A percentile compares a stretch with the other conserved stretches of the same genome.
These are phyloP conservation scores for Rhodotorula sp. DNA, from an alignment of 1,284 basidiomycete genomes.

Conservation along the genomic window DNA sequence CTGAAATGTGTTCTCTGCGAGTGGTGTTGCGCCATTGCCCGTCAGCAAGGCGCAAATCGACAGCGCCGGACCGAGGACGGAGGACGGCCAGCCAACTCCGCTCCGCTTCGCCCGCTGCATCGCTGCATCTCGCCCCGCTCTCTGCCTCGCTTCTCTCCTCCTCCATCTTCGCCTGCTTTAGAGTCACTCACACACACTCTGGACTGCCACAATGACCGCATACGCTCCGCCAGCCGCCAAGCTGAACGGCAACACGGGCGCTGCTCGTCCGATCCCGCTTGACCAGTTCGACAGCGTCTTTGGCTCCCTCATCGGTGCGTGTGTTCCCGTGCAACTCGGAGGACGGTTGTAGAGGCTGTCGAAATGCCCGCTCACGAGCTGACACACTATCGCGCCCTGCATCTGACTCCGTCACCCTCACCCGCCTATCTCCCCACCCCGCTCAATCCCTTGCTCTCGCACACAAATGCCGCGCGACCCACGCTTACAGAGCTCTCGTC, in stretches of 20 bases:
- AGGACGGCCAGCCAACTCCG: too few species aligned
- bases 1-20: too few species aligned
- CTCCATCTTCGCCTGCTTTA: neutral
- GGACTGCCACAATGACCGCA: constrained; percentile 10
- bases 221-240: neutral
- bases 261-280: constrained; percentile 50
- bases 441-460: neutral
- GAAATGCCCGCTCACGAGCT: neutral
- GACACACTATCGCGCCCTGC: neutral
- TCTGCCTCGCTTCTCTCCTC: neutral
- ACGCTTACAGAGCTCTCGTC: constrained; percentile 71
- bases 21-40: too few species aligned
- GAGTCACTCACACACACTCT: neutral
- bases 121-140: constrained; percentile 5
- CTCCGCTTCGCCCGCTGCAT: constrained; percentile 9
- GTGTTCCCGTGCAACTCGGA: neutral
- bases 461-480: neutral
- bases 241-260: neutral
- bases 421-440: constrained; percentile 1
- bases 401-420: neutral
- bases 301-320: constrained; percentile 60
- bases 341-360: fast-evolving
- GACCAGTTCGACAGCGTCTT: constrained; percentile 61
- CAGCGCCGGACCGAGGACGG: too few species aligned
- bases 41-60: too few species aligned